Conservation (phyloP, 306 rosid genomes). For the Quercus bicolor region DNA sequence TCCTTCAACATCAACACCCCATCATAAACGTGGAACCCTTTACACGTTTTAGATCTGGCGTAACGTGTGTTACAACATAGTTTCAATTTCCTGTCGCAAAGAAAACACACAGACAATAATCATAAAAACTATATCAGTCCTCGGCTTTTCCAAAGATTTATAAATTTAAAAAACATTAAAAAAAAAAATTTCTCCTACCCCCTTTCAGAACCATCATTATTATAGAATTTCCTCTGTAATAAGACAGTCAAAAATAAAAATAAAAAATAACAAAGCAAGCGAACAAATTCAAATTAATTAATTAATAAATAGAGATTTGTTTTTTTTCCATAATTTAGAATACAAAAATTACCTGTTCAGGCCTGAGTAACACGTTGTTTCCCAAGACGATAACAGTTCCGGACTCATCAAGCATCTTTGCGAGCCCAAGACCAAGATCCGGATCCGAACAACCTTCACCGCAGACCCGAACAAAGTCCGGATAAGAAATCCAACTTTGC, state of each 20-base stretch:
- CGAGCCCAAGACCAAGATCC: conserved; percentile 49
- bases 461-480: conserved; percentile 64
- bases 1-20: conserved; percentile 38
- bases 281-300: not conserved
- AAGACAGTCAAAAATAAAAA: conserved; percentile 15
- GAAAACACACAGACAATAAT: conserved; percentile 33
- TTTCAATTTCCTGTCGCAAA: conserved; percentile 53
- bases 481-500: conserved; percentile 41
- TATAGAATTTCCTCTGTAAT: conserved; percentile 19
- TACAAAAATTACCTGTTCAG: conserved; percentile 63
- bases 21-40: conserved; percentile 55
- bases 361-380: conserved; percentile 60
- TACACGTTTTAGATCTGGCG: conserved; percentile 51
- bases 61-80: conserved; percentile 43
- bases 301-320: not conserved
- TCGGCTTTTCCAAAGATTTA: conserved; percentile 35
- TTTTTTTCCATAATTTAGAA: not conserved
- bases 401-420: conserved; percentile 62
- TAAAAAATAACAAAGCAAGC: not conserved
- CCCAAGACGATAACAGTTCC: conserved; percentile 76
- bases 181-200: conserved; percentile 11
- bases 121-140: conserved; percentile 49
- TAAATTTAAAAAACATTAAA: not conserved
- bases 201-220: conserved; percentile 38
- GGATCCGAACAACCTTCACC: conserved; percentile 42